phyloP scores from a whole-genome alignment of 75 land plant genomes.

The Selaginella tamariscina region DNA sequence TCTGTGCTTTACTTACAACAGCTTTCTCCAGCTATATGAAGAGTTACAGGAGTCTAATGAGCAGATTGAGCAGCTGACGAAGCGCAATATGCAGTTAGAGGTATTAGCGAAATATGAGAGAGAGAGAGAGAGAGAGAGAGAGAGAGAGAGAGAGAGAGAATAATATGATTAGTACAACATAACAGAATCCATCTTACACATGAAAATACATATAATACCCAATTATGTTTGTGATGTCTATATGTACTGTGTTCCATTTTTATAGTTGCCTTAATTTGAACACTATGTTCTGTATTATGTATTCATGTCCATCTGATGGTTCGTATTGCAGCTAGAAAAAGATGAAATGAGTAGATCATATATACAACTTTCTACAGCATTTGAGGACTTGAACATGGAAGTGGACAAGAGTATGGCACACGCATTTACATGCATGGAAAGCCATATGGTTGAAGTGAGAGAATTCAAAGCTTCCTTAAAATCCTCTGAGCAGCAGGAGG shows the following conservation, averaged over 20 bases:
- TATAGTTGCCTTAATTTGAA: too few species aligned
- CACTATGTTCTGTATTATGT: too few species aligned
- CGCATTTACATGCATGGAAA: background rate
- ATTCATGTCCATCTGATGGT: background rate
- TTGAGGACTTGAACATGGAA: background rate
- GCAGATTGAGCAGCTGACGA: conserved; percentile 19
- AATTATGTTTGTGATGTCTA: too few species aligned
- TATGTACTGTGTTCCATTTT: too few species aligned
- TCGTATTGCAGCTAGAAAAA: background rate
- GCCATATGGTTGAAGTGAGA: background rate
- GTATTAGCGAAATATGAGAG: background rate
- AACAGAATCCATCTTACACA: too few species aligned
- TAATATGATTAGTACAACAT: too few species aligned
- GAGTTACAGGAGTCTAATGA: background rate
- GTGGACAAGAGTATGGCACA: background rate
- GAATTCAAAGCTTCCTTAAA: too few species aligned
- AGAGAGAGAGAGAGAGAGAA: too few species aligned
- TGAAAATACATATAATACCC: too few species aligned
- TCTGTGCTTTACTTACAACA: background rate
- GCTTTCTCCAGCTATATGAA: background rate
- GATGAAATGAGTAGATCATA: background rate
- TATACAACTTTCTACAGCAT: background rate
- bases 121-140: too few species aligned
- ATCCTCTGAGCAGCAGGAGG: too few species aligned
- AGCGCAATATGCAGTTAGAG: background rate